Conservation (phyloP, 129 eudicot genomes). For the Flaveria bidentis region DNA sequence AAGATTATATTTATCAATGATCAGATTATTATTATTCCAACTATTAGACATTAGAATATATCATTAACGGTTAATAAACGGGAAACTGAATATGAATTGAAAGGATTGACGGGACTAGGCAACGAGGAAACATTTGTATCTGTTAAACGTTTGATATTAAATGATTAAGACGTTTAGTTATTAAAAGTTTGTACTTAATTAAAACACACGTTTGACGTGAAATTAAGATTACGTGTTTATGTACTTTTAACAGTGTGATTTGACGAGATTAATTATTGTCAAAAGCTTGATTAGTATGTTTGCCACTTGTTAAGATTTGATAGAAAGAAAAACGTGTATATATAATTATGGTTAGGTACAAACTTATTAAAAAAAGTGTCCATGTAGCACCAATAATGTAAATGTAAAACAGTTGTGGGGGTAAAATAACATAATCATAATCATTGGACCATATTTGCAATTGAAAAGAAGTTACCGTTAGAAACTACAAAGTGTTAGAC, state of each 20-base stretch:
- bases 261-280: conserved; percentile 10
- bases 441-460: not conserved
- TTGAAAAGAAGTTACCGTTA: not conserved
- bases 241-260: conserved; percentile 9
- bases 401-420: not conserved
- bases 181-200: not conserved
- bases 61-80: not conserved
- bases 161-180: conserved; percentile 5
- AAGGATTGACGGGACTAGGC: not conserved
- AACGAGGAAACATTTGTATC: not conserved
- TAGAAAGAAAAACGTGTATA: not conserved
- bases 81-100: not conserved
- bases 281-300: not conserved
- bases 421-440: not conserved
- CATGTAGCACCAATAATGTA: not conserved
- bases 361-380: not conserved
- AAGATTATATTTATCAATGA: not conserved
- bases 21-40: not conserved
- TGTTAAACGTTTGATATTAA: not conserved
- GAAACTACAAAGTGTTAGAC: not conserved
- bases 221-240: not conserved
- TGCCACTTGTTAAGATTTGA: conserved; percentile 8
- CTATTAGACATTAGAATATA: not conserved
- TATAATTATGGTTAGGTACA: not conserved
- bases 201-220: conserved; percentile 1